Evolutionary conservation across 225 moss, liverwort and hornwort genomes (phyloP).

Genomic region (Climacium dendroides): DNA sequence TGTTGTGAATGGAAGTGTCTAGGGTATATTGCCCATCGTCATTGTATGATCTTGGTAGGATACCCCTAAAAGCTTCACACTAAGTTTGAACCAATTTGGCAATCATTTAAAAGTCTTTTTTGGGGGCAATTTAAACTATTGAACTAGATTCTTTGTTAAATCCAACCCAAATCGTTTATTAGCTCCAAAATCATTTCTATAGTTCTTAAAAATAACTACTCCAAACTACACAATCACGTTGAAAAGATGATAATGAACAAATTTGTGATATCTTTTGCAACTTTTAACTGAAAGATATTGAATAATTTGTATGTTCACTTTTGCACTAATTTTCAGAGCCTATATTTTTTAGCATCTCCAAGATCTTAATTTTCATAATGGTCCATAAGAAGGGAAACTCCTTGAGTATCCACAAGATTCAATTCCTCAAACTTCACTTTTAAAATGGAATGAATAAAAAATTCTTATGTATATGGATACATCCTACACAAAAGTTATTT

Average conservation of each 20-base stretch:
- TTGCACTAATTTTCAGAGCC: not conserved
- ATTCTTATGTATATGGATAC: not conserved
- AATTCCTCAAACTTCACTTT: too few relatives aligned
- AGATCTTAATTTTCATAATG: not conserved
- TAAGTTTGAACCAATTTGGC: not conserved
- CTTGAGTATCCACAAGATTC: fast-evolving
- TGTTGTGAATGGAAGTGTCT: too few relatives aligned
- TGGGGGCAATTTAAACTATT: not conserved
- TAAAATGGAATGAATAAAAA: not conserved
- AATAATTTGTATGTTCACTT: not conserved
- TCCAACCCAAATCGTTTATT: not conserved
- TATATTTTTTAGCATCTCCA: not conserved
- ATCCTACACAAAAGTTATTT: too few relatives aligned
- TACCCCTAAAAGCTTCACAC: too few relatives aligned
- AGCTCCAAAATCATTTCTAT: not conserved
- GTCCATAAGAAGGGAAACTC: not conserved
- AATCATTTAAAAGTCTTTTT: not conserved
- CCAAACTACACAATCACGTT: not conserved
- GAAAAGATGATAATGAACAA: not conserved
- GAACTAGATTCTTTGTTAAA: not conserved
- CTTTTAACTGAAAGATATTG: not conserved
- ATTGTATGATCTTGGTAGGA: too few relatives aligned
- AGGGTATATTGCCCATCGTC: too few relatives aligned
- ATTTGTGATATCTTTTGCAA: not conserved
- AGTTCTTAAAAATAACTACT: not conserved